Evolutionary conservation across 2,329 filamentous ascomycete genomes (phyloP).

Genomic region (Diaporthe humulicola): DNA sequence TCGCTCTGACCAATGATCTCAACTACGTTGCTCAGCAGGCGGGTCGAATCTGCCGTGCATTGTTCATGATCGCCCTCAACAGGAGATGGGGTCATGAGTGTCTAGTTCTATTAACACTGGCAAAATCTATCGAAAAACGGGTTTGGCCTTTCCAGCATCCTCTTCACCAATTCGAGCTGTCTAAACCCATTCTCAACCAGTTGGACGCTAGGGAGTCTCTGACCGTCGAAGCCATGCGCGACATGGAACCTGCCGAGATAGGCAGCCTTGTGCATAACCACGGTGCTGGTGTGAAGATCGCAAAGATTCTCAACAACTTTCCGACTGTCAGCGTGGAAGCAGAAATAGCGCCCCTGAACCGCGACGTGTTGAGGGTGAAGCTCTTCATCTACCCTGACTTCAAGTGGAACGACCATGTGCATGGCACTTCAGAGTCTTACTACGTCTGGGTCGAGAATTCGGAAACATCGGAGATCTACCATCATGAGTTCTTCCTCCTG

Average conservation of each 20-base stretch:
- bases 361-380: slow-evolving; percentile 93
- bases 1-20: slow-evolving; percentile 90
- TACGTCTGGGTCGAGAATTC: slow-evolving; percentile 99
- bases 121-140: slow-evolving; percentile 96
- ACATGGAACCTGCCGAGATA: slow-evolving; percentile 94
- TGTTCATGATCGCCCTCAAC: slow-evolving; percentile 98
- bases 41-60: slow-evolving; percentile 89
- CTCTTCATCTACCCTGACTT: slow-evolving; percentile 92
- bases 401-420: slow-evolving; percentile 91
- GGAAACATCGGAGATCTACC: slow-evolving; percentile 96
- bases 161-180: slow-evolving; percentile 93
- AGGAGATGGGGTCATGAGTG: slow-evolving; percentile 97
- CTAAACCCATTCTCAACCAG: slow-evolving; percentile 84
- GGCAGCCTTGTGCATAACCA: slow-evolving; percentile 92
- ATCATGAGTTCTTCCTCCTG: slow-evolving; percentile 96
- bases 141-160: slow-evolving; percentile 97
- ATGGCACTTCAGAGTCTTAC: slow-evolving; percentile 95
- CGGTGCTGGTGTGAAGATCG: slow-evolving; percentile 85
- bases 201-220: slow-evolving; percentile 84
- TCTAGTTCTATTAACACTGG: slow-evolving; percentile 88
- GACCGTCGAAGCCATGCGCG: slow-evolving; percentile 86
- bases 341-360: slow-evolving; percentile 94
- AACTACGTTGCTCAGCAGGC: slow-evolving; percentile 97
- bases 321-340: slow-evolving; percentile 91
- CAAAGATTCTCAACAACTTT: slow-evolving; percentile 88